Evolutionary conservation across 257 asterid species (phyloP).

Genomic region (Solanum sejunctum): DNA sequence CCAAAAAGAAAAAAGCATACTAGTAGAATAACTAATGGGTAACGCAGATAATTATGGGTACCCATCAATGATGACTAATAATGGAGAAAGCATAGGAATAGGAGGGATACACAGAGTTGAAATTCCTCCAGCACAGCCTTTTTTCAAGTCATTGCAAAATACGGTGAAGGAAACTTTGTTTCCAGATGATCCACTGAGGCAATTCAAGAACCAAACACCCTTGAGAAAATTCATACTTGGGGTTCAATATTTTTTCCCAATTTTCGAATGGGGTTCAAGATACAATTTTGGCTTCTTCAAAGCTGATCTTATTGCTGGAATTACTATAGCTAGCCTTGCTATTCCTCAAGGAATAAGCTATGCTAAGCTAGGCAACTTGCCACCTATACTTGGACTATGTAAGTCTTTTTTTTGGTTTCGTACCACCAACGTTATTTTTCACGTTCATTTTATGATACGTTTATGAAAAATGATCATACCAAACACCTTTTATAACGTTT

Average conservation of each 20-base stretch:
- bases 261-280: slow-evolving; percentile 76
- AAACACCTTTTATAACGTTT: background rate
- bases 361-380: slow-evolving; percentile 85
- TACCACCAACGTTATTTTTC: too few relatives aligned
- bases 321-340: slow-evolving; percentile 95
- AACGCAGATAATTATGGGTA: slow-evolving; percentile 29
- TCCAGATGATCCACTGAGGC: slow-evolving; percentile 90
- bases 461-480: background rate
- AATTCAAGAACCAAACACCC: slow-evolving; percentile 77
- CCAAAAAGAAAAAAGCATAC: background rate
- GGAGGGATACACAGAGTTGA: slow-evolving; percentile 30
- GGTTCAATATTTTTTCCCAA: slow-evolving; percentile 70
- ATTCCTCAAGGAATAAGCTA: slow-evolving; percentile 98
- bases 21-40: slow-evolving; percentile 22
- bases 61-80: slow-evolving; percentile 10
- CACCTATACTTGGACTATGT: slow-evolving; percentile 92
- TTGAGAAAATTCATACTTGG: slow-evolving; percentile 29
- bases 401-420: slow-evolving; percentile 2
- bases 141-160: slow-evolving; percentile 40
- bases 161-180: slow-evolving; percentile 70
- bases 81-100: background rate
- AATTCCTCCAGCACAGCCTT: slow-evolving; percentile 72
- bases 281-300: slow-evolving; percentile 49
- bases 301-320: slow-evolving; percentile 76
- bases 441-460: too few relatives aligned